phyloP scores from a whole-genome alignment of 805 yeast genomes.

The Ogataea ramenticola region DNA sequence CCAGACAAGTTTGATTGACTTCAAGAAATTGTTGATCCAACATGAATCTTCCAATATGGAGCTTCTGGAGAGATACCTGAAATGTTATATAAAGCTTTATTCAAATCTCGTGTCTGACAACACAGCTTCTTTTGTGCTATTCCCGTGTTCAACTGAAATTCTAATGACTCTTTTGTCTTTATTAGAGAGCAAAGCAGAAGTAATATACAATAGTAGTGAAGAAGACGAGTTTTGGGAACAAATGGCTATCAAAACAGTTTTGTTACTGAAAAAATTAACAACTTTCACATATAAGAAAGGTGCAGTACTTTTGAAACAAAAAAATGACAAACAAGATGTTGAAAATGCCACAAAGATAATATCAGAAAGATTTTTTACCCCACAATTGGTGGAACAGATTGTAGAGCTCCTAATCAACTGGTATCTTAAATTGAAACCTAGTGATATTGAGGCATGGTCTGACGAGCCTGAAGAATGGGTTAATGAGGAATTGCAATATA shows the following conservation, averaged over 20 bases:
- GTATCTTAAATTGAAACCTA: conserved; percentile 67
- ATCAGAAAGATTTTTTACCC: conserved; percentile 49
- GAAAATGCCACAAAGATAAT: conserved; percentile 47
- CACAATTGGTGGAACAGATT: conserved; percentile 46
- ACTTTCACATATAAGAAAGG: conserved; percentile 59
- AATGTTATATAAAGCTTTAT: conserved; percentile 71
- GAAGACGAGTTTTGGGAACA: conserved; percentile 69
- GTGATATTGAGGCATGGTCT: conserved; percentile 76
- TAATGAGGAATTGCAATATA: conserved; percentile 65
- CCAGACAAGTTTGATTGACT: conserved; percentile 46
- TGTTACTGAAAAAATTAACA: conserved; percentile 58
- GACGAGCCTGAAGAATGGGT: conserved; percentile 92
- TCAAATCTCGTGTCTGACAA: conserved; percentile 49
- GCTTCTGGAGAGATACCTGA: conserved; percentile 60
- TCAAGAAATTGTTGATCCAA: conserved; percentile 45
- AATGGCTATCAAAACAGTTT: conserved; percentile 57
- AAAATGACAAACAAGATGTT: conserved; percentile 59
- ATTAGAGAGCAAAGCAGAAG: conserved; percentile 57
- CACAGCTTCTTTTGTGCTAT: conserved; percentile 63
- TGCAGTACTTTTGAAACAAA: conserved; percentile 53
- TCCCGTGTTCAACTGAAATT: conserved; percentile 57
- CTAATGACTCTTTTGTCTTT: conserved; percentile 53
- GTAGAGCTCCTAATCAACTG: conserved; percentile 62
- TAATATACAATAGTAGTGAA: conserved; percentile 50
- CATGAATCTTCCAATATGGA: conserved; percentile 44